Evolutionary conservation across 2,329 filamentous ascomycete genomes (phyloP), one percentile per base, ranked within the genome.

Genomic region (Arachnomyces sp.): DNA sequence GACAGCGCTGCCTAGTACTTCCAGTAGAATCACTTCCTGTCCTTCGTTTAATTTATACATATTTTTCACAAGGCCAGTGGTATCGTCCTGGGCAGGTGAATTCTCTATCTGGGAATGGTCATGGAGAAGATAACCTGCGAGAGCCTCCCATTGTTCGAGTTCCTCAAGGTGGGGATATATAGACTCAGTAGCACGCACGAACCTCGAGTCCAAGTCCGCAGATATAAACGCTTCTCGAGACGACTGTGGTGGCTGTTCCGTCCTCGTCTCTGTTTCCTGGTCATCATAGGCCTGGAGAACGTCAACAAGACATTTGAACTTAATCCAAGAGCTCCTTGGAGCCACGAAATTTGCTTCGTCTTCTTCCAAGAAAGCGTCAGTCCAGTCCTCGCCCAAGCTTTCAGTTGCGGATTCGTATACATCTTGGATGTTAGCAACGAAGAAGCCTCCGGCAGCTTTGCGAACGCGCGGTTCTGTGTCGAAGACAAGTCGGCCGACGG

Each of bases 121-220:
- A 57, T 86, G 94, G 2, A 98, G 71, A 5, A 98, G 74, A 60
- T 95, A 98, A 12, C 88, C 88, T 17, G 88, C 84, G 42, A 98
- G 65, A 3, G 84, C 75, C 56, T 94, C 86, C 92, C 92, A 98
- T 42, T 88, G 80, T 50, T 80, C 78, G 21, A 95, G 74, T 52
- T 92, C 86, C 1, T 79, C 72, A 44, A 95, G 77, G 51, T 84
- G 82, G 47, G 92, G 85, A 53, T 86, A 94, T 3, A 96, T 73
- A 1, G 82, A 84, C 59, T 94, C 85, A 0, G 88, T 84, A 13
- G 90, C 90, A 18, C 95, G 74, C 3, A 85, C 84, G 52, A 93
- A 88, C 37, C 90, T 78, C 0, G 87, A 92, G 48, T 94, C 87
- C 1, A 81, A 71, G 2, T 78, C 74, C 34, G 74, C 70, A 28